Evolutionary conservation across 2,329 filamentous ascomycete genomes (phyloP), one percentile per base, ranked within the genome.

Genomic region (Sporothrix mexicana): DNA sequence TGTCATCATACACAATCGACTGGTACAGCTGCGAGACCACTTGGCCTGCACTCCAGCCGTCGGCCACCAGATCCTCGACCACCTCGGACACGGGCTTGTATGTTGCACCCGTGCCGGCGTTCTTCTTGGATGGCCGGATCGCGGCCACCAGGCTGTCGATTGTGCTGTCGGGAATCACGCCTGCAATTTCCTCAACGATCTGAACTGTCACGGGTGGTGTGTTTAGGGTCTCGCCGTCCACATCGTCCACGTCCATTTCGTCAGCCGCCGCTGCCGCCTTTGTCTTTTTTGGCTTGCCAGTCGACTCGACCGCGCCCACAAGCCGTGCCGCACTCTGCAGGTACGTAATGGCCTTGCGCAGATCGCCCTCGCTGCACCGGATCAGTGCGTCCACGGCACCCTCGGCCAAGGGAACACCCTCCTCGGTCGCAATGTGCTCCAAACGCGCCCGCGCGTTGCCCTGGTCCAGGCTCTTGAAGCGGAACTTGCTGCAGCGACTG

Each of bases 1-100:
- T 87, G 80, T 98, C 96, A 78, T 97, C 94, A 79, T 89, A 93
- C 41, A 97, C 88, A 51, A 98, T 84, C 36, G 88, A 85, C 81
- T 96, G 92, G 79, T 98, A 98, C 57, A 97, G 84, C 90, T 93
- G 77, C 7, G 88, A 85, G 51, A 98, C 87, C 36, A 98, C 89
- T 82, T 98, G 96, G 7, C 91, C 90, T 30, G 95, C 96, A 80
- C 95, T 98, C 95, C 96, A 99, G 9, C 96, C 96, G 83, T 98
- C 96, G 0, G 95, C 95, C 64, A 98, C 91, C 85, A 99, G 90
- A 76, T 97, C 92, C 77, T 95, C 93, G 5, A 98, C 92, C 6
- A 93, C 91, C 76, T 90, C 90, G 0, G 94, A 90, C 17, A 99
- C 88, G 13, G 88, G 86, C 74, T 90, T 87, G 79, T 97, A 99